Base-by-base conservation (phyloP, 768 basidiomycete genomes). In the Rhodotorula paludigena region DNA sequence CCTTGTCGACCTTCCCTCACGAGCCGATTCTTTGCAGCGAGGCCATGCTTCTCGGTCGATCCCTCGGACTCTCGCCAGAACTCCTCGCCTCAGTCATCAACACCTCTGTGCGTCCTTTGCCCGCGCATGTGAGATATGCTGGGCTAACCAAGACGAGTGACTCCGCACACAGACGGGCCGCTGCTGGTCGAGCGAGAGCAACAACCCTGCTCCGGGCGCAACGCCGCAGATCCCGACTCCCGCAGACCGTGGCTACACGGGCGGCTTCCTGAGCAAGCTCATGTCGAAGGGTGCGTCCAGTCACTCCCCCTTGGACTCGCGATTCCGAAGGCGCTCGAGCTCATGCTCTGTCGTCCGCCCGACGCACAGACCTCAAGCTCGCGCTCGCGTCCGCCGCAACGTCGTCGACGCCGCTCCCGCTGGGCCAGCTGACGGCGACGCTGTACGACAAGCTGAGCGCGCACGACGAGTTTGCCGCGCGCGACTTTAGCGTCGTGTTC, bases 401-500 rank as follows among this genome's bases (percentile, higher is more conserved):
- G 25, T 77, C 80, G 41, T 41, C 39, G 33, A 21, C 52, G 83
- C 81, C 84, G 7, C 76, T 90, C 63, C 88, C 88, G 23, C 78
- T 92, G 9, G 89, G 86, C 23, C 78, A 82, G 65, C 83, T 84
- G 7, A 88, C 89, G 14, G 81, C 84, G 72, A 76, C 78, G 5
- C 76, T 92, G 35, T 93, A 93, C 77, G 78, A 78, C 9, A 78
- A 81, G 35, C 83, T 85, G 56, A 79, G 78, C 72, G 78, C 80
- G 55, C 80, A 83, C 35, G 85, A 86, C 2, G 87, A 84, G 57
- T 80, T 90, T 30, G 84, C 81, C 2, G 81, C 76, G 56, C 87
- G 85, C 74, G 91, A 92, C 73, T 92, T 93, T 75, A 90, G 89
- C 42, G 85, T 85, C 20, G 85, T 92, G 33, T 92, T 90, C 77